These are phyloP conservation scores for Cinnamomum chago DNA, from an alignment of 164 flowering plant species.

Conservation along the genomic window DNA sequence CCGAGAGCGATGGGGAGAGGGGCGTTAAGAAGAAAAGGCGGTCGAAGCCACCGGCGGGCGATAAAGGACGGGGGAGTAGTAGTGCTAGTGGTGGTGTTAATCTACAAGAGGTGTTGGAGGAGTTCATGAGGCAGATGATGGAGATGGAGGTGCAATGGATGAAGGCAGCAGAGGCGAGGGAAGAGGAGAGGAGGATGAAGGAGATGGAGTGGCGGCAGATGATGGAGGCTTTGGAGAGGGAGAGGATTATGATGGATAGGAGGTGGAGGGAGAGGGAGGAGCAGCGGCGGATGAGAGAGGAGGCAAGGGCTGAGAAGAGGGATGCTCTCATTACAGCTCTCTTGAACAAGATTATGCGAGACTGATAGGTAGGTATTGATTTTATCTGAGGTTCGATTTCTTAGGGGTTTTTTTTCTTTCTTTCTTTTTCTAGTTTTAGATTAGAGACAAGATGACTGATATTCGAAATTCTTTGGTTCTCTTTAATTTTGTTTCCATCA, in stretches of 20 bases:
- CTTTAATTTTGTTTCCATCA: background rate
- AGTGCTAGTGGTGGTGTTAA: constrained; percentile 11
- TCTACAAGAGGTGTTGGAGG: constrained; percentile 60
- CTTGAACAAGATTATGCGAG: constrained; percentile 66
- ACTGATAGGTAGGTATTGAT: background rate
- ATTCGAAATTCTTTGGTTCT: too few species aligned
- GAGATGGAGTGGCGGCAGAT: constrained; percentile 79
- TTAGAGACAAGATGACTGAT: background rate
- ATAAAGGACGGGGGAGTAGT: background rate
- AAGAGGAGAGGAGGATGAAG: constrained; percentile 59
- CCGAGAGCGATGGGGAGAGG: constrained; percentile 37
- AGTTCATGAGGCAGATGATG: constrained; percentile 67
- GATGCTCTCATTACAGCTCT: constrained; percentile 73
- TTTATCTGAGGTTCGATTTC: background rate
- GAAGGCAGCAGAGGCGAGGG: constrained; percentile 55
- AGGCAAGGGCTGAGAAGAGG: constrained; percentile 83
- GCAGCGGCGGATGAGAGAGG: constrained; percentile 67
- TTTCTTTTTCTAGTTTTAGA: too few species aligned
- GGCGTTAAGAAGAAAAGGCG: constrained; percentile 32
- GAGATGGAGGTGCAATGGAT: constrained; percentile 74
- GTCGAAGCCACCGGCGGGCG: constrained; percentile 4
- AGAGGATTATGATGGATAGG: constrained; percentile 69
- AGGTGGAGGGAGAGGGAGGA: constrained; percentile 88
- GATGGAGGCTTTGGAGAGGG: constrained; percentile 76
- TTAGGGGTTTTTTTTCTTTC: background rate